A percentile compares a stretch with the other conserved stretches of the same genome.
These are phyloP conservation scores for Amylocystis lapponica DNA, from an alignment of 768 basidiomycete species.

Conservation along the genomic window DNA sequence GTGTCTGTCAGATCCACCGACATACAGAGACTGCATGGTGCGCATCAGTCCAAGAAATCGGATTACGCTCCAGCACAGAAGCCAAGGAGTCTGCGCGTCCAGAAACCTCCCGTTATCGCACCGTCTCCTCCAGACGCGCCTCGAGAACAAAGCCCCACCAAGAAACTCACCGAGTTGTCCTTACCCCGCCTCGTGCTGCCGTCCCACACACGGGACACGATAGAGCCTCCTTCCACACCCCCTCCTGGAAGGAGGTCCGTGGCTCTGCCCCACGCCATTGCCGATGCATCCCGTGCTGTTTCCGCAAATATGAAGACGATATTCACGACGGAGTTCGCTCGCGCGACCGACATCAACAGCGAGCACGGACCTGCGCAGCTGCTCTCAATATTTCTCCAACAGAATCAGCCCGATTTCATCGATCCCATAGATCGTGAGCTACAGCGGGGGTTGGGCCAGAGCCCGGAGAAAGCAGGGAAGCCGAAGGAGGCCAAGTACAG, in stretches of 20 bases:
- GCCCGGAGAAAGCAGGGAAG: conserved; percentile 46
- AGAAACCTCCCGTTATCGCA: conserved; percentile 10
- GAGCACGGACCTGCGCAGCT: conserved; percentile 46
- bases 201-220: not conserved
- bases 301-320: conserved; percentile 35
- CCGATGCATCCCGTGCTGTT: conserved; percentile 14
- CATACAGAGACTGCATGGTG: too few relatives aligned
- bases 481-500: conserved; percentile 42
- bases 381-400: conserved; percentile 46
- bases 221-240: not conserved
- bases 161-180: not conserved
- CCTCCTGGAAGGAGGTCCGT: conserved; percentile 13
- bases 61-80: too few relatives aligned
- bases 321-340: conserved; percentile 46
- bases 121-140: not conserved
- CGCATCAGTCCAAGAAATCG: too few relatives aligned
- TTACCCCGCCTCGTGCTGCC: not conserved
- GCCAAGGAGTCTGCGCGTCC: conserved; percentile 5
- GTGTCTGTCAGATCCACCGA: too few relatives aligned
- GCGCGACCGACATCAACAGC: conserved; percentile 45
- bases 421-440: conserved; percentile 32
- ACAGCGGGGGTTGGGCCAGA: conserved; percentile 48
- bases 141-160: not conserved
- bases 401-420: conserved; percentile 34
- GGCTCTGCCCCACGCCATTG: conserved; percentile 24